Evolutionary conservation across 306 rosid species (phyloP).

Genomic region (Dalbergia cultrata): DNA sequence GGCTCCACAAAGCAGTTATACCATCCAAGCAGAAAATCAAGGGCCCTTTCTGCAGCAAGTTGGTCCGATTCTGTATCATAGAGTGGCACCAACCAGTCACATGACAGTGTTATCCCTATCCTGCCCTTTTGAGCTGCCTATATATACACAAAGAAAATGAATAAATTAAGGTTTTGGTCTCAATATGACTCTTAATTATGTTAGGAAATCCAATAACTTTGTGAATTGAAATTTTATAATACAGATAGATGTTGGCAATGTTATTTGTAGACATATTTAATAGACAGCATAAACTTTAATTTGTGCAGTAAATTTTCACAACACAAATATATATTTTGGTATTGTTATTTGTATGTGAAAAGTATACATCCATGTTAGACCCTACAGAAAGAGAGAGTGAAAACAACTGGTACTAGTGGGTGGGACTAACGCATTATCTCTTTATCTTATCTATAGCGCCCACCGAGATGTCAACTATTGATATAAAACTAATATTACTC

Average conservation of each 20-base stretch:
- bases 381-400: no score
- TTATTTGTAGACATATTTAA: no score
- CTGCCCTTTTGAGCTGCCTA: slow-evolving; percentile 55
- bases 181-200: background rate
- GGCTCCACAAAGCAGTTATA: background rate
- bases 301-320: no score
- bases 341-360: no score
- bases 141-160: slow-evolving; percentile 2
- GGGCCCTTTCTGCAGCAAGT: slow-evolving; percentile 52
- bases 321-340: no score
- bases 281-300: no score
- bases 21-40: slow-evolving; percentile 61
- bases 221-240: background rate
- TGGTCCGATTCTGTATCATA: slow-evolving; percentile 35
- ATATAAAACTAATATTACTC: no score
- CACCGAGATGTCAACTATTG: no score
- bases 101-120: slow-evolving; percentile 54
- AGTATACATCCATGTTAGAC: no score
- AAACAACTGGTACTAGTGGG: no score
- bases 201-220: background rate
- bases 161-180: background rate
- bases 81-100: slow-evolving; percentile 56
- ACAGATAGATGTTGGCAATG: background rate
- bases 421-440: no score
- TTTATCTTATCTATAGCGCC: no score